A percentile compares a stretch with the other conserved stretches of the same genome.
These are phyloP conservation scores for Dichomitus squalens DNA, from an alignment of 1,284 basidiomycete species.

Conservation along the genomic window DNA sequence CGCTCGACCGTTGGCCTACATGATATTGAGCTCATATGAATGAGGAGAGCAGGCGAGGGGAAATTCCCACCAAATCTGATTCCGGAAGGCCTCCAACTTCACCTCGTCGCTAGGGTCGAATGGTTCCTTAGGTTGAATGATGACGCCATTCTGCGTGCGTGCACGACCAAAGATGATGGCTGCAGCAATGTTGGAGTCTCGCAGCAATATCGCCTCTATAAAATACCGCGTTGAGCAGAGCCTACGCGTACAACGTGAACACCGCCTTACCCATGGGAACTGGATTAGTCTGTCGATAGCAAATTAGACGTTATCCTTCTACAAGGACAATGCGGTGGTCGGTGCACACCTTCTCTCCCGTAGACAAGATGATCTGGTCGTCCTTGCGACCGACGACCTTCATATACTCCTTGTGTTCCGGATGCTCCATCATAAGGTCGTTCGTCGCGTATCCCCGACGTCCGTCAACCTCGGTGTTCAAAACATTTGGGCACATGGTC, in stretches of 20 bases:
- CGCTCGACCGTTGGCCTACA: constrained; percentile 39
- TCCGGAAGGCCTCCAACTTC: constrained; percentile 28
- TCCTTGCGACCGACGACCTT: constrained; percentile 49
- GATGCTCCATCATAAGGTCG: constrained; percentile 49
- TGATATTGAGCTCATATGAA: not conserved
- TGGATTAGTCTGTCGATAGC: not conserved
- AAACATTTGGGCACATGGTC: constrained; percentile 24
- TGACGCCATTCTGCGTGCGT: constrained; percentile 36
- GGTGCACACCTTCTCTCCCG: constrained; percentile 46
- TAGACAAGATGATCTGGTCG: constrained; percentile 54
- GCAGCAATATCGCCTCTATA: constrained; percentile 32
- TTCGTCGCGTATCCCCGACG: constrained; percentile 38
- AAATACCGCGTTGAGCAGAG: no score
- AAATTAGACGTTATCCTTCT: constrained; percentile 14
- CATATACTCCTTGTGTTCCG: constrained; percentile 45
- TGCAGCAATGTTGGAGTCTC: constrained; percentile 29
- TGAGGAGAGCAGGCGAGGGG: not conserved
- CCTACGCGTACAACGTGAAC: no score
- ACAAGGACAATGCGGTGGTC: no score
- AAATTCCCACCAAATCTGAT: constrained; percentile 37
- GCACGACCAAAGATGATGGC: constrained; percentile 42
- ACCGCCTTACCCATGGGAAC: not conserved
- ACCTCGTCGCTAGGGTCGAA: constrained; percentile 29
- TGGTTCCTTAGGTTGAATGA: constrained; percentile 29
- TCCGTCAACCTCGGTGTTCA: constrained; percentile 35